Base-by-base conservation (phyloP, 2,329 filamentous ascomycete species). In the Verticillium longisporum region DNA sequence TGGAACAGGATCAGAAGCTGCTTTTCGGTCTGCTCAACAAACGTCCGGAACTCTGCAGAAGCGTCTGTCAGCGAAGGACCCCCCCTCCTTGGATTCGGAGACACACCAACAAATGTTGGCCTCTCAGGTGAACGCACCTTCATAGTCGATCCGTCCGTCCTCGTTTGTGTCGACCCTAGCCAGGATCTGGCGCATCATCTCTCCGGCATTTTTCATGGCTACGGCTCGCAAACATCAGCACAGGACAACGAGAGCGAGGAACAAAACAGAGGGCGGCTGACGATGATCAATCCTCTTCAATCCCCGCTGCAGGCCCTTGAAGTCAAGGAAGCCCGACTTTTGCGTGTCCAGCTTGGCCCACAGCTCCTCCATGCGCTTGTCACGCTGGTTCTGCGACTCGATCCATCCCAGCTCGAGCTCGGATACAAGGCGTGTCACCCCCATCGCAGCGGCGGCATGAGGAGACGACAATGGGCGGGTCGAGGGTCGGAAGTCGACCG, bases 251-350 rank as follows among this genome's bases (percentile, higher is more conserved):
- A 18, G 38, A 59, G 36, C 13, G 11, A 55, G 33, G 32, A 14
- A 21, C 15, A 10, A 26, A 26, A 26, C 26, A 26, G 26, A 13
- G 54, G 55, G 14, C 59, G 56, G 69, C 80, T 77, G 72, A 96
- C 92, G 95, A 74, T 99, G 95, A 74, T 98, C 93, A 70, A 98
- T 92, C 75, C 88, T 90, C 73, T 82, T 87, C 71, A 99, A 78
- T 4, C 94, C 95, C 77, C 87, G 91, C 77, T 93, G 89, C 68
- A 99, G 79, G 36, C 87, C 92, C 73, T 89, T 87, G 66, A 96
- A 80, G 76, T 98, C 93, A 68, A 99, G 82, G 73, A 91, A 88
- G 62, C 91, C 91, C 68, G 88, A 87, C 62, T 83, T 82, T 66
- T 87, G 84, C 66, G 88, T 88, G 74, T 96, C 92, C 67, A 99